Conservation (phyloP, 1,284 basidiomycete genomes). For the Agroathelia rolfsii region DNA sequence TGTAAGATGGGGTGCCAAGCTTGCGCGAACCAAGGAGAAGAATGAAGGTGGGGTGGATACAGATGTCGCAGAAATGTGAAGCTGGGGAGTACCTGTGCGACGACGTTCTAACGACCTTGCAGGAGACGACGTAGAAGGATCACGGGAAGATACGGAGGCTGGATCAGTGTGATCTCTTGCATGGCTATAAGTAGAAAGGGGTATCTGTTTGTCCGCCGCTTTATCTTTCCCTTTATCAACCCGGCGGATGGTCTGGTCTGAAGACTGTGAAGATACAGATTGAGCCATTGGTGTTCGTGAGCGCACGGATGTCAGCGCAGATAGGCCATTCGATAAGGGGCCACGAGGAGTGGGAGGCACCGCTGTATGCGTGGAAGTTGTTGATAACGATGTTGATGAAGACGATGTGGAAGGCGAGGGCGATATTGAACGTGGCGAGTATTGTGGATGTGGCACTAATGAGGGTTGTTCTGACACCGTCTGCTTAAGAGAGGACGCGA, state of each 20-base stretch:
- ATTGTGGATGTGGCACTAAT: conserved; percentile 13
- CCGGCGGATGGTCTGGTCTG: too few species aligned
- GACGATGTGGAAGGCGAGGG: conserved; percentile 34
- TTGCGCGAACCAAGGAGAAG: conserved; percentile 30
- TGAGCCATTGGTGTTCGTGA: too few species aligned
- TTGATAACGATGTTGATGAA: conserved; percentile 18
- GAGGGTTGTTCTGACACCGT: too few species aligned
- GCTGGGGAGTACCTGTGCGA: too few species aligned
- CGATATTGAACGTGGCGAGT: conserved; percentile 29
- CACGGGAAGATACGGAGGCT: too few species aligned
- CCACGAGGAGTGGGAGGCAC: conserved; percentile 20
- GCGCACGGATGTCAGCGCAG: neutral
- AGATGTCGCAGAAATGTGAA: conserved; percentile 3
- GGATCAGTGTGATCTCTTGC: too few species aligned
- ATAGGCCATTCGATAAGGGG: conserved; percentile 8
- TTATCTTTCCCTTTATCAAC: too few species aligned
- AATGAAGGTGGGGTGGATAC: conserved; percentile 5
- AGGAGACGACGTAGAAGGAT: too few species aligned
- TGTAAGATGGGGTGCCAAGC: conserved; percentile 35
- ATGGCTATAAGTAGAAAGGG: too few species aligned
- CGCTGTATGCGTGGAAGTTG: conserved; percentile 21
- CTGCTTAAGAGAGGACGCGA: conserved; percentile 8
- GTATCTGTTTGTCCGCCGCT: too few species aligned
- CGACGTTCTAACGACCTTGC: too few species aligned
- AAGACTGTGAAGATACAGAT: too few species aligned